Percentiles rank a stretch among this genome's conserved stretches.
Evolutionary conservation across 169 alveolate species (phyloP).

Genomic region (Cryptosporidium viatorum): DNA sequence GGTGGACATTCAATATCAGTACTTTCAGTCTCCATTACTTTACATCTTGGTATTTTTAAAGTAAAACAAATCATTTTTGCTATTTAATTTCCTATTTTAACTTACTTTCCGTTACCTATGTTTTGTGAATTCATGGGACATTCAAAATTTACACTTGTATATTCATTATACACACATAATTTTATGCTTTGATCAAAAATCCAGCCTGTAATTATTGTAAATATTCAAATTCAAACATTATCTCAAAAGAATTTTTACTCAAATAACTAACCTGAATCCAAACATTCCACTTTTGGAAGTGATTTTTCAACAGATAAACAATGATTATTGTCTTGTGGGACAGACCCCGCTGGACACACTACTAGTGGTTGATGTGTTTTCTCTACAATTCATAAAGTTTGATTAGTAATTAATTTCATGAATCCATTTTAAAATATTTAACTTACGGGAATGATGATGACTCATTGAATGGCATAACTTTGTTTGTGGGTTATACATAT

Average conservation of each 20-base stretch:
- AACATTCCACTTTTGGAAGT: slow-evolving; percentile 41
- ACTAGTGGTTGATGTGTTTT: slow-evolving; percentile 57
- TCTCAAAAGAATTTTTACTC: background rate
- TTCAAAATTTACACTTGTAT: slow-evolving; percentile 22
- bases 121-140: slow-evolving; percentile 64
- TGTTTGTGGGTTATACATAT: slow-evolving; percentile 64
- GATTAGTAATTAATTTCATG: background rate
- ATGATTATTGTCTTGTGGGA: slow-evolving; percentile 28
- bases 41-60: slow-evolving; percentile 27
- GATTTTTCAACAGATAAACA: slow-evolving; percentile 26
- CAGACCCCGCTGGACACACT: slow-evolving; percentile 61
- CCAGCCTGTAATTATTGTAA: slow-evolving; percentile 24
- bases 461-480: slow-evolving; percentile 61
- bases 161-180: slow-evolving; percentile 44
- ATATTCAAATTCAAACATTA: background rate
- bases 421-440: background rate
- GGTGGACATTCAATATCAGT: slow-evolving; percentile 71
- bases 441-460: slow-evolving; percentile 75
- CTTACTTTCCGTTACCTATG: slow-evolving; percentile 58
- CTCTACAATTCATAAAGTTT: background rate
- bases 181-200: slow-evolving; percentile 23
- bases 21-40: slow-evolving; percentile 53
- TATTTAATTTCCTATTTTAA: background rate
- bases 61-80: background rate
- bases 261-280: slow-evolving; percentile 45